Evolutionary conservation across 352 stramenopile species (phyloP).

Genomic region (Phytophthora pinifolia): DNA sequence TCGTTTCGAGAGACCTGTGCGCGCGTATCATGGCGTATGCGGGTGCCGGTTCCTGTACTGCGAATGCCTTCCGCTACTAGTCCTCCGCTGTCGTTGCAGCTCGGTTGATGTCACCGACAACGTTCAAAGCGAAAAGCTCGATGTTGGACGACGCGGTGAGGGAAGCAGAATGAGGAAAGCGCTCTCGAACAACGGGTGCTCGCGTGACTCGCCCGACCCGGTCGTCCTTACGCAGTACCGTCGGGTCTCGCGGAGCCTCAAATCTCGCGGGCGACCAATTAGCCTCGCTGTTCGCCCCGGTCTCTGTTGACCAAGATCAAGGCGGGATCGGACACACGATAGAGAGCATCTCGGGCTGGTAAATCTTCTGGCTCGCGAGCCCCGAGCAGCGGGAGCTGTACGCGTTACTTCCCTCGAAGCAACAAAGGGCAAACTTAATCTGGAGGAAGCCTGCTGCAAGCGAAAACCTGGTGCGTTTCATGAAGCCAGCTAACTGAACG

Average conservation of each 20-base stretch:
- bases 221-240: constrained; percentile 27
- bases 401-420: constrained; percentile 16
- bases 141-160: constrained; percentile 12
- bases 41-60: background rate
- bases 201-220: constrained; percentile 7
- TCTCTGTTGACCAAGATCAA: constrained; percentile 30
- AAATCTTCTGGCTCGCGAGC: constrained; percentile 23
- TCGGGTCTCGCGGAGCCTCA: constrained; percentile 13
- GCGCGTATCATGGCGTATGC: constrained; percentile 12
- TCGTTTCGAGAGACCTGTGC: constrained; percentile 25
- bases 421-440: constrained; percentile 11
- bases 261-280: constrained; percentile 31
- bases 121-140: constrained; percentile 13
- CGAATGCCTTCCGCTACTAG: constrained; percentile 1
- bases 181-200: constrained; percentile 8
- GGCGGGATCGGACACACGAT: constrained; percentile 28
- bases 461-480: too few species aligned
- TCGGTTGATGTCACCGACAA: background rate
- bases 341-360: constrained; percentile 25
- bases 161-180: constrained; percentile 28
- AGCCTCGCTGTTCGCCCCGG: constrained; percentile 15
- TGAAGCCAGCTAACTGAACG: too few species aligned
- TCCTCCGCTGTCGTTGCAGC: constrained; percentile 6
- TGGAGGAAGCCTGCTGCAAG: too few species aligned
- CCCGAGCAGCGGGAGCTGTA: background rate